These are phyloP conservation scores for Angophora floribunda DNA, from an alignment of 345 rosid species.

Conservation along the genomic window DNA sequence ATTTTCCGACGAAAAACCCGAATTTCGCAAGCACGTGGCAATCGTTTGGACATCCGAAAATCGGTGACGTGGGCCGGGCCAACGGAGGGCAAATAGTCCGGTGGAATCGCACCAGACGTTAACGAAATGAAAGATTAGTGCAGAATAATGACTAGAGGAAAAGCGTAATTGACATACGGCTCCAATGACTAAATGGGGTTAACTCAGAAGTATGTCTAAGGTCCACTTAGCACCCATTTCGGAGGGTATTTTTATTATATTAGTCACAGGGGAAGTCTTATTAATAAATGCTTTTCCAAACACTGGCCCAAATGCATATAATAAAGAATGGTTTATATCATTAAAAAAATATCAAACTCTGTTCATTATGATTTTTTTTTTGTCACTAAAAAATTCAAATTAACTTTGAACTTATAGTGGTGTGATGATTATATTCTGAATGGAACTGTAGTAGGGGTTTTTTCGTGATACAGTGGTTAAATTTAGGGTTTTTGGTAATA, in stretches of 20 bases:
- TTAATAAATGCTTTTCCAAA: not conserved
- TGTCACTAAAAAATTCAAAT: not conserved
- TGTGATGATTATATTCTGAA: fast-evolving
- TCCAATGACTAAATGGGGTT: not conserved
- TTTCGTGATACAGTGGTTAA: fast-evolving
- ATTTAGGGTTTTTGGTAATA: not conserved
- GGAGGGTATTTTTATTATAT: not conserved
- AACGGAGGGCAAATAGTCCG: not conserved
- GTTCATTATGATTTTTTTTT: not conserved
- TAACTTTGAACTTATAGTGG: too few relatives aligned
- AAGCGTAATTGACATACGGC: not conserved
- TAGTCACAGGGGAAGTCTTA: not conserved
- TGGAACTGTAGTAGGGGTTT: not conserved
- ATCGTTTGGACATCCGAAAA: not conserved
- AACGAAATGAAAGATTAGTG: not conserved
- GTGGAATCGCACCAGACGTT: not conserved
- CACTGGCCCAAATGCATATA: not conserved
- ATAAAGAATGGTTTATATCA: not conserved
- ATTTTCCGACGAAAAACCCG: not conserved
- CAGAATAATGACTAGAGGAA: not conserved
- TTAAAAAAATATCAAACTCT: too few relatives aligned
- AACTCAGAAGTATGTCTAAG: not conserved
- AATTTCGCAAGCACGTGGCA: not conserved
- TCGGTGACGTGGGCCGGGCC: not conserved
- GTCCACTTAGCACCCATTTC: not conserved